These are phyloP conservation scores for Fusarium mangiferae DNA, from an alignment of 2,329 filamentous ascomycete genomes.

Conservation along the genomic window DNA sequence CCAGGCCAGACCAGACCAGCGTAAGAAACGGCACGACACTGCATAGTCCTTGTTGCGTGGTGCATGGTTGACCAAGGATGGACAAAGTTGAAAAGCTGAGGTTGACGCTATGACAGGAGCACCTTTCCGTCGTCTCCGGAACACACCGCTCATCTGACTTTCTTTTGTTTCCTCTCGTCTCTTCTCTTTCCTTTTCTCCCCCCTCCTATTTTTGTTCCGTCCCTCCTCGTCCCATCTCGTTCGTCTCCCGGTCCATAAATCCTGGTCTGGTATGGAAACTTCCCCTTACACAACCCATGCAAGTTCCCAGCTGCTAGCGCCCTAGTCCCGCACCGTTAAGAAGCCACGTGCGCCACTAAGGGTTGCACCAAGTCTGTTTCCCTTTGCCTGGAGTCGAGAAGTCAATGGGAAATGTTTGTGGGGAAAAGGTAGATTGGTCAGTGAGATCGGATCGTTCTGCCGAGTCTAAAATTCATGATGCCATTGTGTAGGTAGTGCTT, in stretches of 20 bases:
- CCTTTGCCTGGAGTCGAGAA: slow-evolving; percentile 17
- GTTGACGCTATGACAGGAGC: slow-evolving; percentile 27
- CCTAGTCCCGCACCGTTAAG: slow-evolving; percentile 46
- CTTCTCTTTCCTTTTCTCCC: slow-evolving; percentile 7
- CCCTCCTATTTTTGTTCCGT: neutral
- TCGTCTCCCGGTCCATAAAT: slow-evolving; percentile 8
- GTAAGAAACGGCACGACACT: neutral
- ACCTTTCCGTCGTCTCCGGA: slow-evolving; percentile 18
- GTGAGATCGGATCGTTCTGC: slow-evolving; percentile 40
- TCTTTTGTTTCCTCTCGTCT: slow-evolving; percentile 26
- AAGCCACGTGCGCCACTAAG: slow-evolving; percentile 46
- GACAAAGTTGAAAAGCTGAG: slow-evolving; percentile 16
- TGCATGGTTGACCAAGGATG: neutral
- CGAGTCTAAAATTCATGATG: slow-evolving; percentile 28
- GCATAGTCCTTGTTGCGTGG: neutral
- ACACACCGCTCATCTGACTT: slow-evolving; percentile 33
- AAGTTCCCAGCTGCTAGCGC: slow-evolving; percentile 27
- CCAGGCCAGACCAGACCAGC: neutral
- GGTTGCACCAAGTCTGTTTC: slow-evolving; percentile 23
- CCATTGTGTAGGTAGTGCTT: slow-evolving; percentile 13
- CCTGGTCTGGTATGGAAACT: slow-evolving; percentile 9
- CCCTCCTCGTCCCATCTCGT: slow-evolving; percentile 9
- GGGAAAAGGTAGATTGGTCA: slow-evolving; percentile 37
- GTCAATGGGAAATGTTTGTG: slow-evolving; percentile 33
- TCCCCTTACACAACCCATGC: slow-evolving; percentile 35